Percentiles rank a stretch among this genome's conserved stretches.
Evolutionary conservation across 2,329 filamentous ascomycete genomes (phyloP).

Genomic region (Epichloe scottii): DNA sequence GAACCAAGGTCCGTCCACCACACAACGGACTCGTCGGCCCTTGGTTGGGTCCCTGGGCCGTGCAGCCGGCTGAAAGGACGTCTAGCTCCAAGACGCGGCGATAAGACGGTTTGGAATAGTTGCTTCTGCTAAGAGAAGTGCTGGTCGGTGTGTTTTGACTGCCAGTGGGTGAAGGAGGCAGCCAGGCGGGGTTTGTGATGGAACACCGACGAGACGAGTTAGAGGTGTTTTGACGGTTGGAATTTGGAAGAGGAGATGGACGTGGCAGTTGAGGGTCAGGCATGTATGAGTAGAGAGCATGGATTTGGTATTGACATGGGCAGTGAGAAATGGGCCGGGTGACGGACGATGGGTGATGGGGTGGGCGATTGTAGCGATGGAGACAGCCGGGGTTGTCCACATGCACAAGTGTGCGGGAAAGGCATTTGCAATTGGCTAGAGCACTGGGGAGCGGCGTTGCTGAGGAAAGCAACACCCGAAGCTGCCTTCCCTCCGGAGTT

Average conservation of each 20-base stretch:
- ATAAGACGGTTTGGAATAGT: not conserved
- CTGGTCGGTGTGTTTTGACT: not conserved
- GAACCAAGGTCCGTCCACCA: not conserved
- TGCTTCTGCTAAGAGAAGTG: not conserved
- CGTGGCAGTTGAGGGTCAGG: constrained; percentile 1
- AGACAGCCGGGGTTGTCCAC: not conserved
- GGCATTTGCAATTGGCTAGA: not conserved
- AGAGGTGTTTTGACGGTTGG: constrained; percentile 1
- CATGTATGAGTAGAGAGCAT: not conserved
- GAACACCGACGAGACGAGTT: not conserved
- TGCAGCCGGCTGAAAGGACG: not conserved
- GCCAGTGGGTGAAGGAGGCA: not conserved
- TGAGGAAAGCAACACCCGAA: not conserved
- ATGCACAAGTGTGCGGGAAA: not conserved
- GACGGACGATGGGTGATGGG: not conserved
- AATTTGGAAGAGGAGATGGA: not conserved
- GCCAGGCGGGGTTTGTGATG: not conserved
- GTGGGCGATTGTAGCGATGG: not conserved
- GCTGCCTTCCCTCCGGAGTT: not conserved
- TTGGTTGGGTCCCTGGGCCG: not conserved
- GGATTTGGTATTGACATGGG: constrained; percentile 1
- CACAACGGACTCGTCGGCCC: not conserved
- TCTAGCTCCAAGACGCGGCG: not conserved
- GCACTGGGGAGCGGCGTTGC: not conserved
- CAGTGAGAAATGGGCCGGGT: not conserved